These are phyloP conservation scores for Psilocybe cyanescens DNA, from an alignment of 768 basidiomycete genomes.

Conservation along the genomic window DNA sequence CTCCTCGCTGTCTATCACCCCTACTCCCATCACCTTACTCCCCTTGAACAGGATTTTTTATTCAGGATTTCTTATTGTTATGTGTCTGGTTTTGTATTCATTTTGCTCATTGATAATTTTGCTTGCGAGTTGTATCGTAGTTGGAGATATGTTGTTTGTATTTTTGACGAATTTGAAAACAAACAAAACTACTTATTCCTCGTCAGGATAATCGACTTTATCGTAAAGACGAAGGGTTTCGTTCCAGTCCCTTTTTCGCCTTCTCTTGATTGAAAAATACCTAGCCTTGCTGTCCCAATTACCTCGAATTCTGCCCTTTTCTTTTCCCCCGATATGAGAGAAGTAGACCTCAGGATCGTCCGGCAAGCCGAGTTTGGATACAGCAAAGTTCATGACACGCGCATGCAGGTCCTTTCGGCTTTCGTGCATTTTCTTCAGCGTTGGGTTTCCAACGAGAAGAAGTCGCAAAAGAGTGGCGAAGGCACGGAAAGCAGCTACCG, in stretches of 20 bases:
- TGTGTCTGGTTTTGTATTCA: background rate
- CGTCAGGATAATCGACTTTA: slow-evolving; percentile 73
- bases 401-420: slow-evolving; percentile 60
- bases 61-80: background rate
- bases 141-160: too few relatives aligned
- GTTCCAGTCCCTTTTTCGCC: slow-evolving; percentile 90
- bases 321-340: slow-evolving; percentile 54
- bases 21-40: background rate
- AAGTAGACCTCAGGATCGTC: slow-evolving; percentile 73
- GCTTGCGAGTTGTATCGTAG: background rate
- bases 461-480: slow-evolving; percentile 64
- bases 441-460: slow-evolving; percentile 60
- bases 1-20: background rate
- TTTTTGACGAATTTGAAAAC: too few relatives aligned
- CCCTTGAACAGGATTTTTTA: background rate
- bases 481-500: slow-evolving; percentile 79
- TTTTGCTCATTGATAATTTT: background rate
- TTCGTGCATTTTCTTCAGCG: slow-evolving; percentile 56
- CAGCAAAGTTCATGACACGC: slow-evolving; percentile 71
- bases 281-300: slow-evolving; percentile 71
- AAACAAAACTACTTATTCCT: background rate
- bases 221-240: slow-evolving; percentile 84
- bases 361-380: slow-evolving; percentile 62
- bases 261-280: slow-evolving; percentile 79
- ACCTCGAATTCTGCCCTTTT: slow-evolving; percentile 73